Evolutionary conservation across 1,284 basidiomycete species (phyloP), one percentile per base, ranked within the genome.

Genomic region (Wolfiporia cocos): DNA sequence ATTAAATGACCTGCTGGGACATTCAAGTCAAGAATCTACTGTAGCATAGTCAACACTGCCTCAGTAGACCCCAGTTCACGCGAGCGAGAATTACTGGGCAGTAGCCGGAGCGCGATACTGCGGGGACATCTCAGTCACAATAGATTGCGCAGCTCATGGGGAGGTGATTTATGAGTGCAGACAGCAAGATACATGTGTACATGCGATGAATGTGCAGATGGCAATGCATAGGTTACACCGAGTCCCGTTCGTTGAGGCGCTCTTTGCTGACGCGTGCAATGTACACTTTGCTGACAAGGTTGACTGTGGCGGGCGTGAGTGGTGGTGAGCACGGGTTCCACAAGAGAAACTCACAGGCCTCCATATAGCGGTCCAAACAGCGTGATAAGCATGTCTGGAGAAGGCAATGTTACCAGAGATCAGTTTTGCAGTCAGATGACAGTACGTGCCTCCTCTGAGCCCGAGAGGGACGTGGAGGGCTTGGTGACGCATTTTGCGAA

Each of bases 351-450:
- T 69, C 55, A 90, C 87, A 91, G 38, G 86, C 84, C 63, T 91
- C 86, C 67, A 92, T 72, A 59, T 89, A 92, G 31, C 87, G 74
- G 44, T 89, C 86, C 55, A 89, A 70, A 58, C 89, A 92, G 43
- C 78, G 70, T 10, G 75, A 66, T 33, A 92, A 67, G 55, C 88
- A 92, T 17, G 77, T 81, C 86, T 89, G 48, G 30, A 11, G 7
- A 22, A 11, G 18, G 11, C n/a, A n/a, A n/a, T n/a, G n/a, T n/a
- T n/a, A n/a, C n/a, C n/a, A 29, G 28, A 29, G 10, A n/a, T 29
- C 28, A 29, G 28, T 29, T 9, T n/a, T 9, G 28, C n/a, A 29
- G n/a, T 29, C 28, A 29, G 9, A 29, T n/a, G n/a, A n/a, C 32
- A 31, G 32, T 10, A 33, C 70, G 40, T 38, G 83, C 87, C 78